phyloP scores from a whole-genome alignment of 352 stramenopile species.

The Halophytophthora polymorphica region DNA sequence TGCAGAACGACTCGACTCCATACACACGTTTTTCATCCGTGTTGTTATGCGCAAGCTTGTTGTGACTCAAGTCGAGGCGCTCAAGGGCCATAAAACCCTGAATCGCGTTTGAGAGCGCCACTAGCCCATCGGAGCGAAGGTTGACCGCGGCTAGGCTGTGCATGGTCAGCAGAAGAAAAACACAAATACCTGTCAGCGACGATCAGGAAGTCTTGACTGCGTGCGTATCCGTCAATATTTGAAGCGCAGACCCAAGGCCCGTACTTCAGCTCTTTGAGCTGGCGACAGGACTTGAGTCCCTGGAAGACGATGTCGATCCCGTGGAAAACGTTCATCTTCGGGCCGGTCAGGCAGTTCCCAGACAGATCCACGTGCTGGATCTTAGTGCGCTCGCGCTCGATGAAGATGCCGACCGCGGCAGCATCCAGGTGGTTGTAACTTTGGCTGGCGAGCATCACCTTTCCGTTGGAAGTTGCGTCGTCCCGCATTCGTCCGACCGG shows the following conservation, averaged over 20 bases:
- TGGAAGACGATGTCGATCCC: conserved; percentile 45
- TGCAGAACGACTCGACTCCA: conserved; percentile 59
- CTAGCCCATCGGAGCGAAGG: conserved; percentile 53
- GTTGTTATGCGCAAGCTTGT: conserved; percentile 49
- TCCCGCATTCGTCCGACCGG: conserved; percentile 26
- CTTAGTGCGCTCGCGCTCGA: conserved; percentile 49
- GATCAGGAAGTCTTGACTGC: neutral
- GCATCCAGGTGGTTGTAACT: conserved; percentile 62
- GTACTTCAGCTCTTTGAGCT: conserved; percentile 57
- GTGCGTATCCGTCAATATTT: neutral
- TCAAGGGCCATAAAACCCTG: conserved; percentile 35
- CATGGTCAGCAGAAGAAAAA: neutral
- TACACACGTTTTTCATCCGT: conserved; percentile 46
- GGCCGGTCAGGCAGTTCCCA: conserved; percentile 46
- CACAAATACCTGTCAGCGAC: neutral
- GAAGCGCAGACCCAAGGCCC: conserved; percentile 1
- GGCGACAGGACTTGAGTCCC: conserved; percentile 39
- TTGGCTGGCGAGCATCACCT: conserved; percentile 21
- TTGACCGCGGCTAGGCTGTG: conserved; percentile 32
- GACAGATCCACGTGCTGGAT: conserved; percentile 51
- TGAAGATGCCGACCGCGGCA: conserved; percentile 43
- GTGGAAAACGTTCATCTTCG: conserved; percentile 51
- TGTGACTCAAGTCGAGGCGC: conserved; percentile 46
- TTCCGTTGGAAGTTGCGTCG: conserved; percentile 25
- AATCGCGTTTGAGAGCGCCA: conserved; percentile 43